Conservation (phyloP, 352 stramenopile genomes). For the Globisporangium takayamanum region DNA sequence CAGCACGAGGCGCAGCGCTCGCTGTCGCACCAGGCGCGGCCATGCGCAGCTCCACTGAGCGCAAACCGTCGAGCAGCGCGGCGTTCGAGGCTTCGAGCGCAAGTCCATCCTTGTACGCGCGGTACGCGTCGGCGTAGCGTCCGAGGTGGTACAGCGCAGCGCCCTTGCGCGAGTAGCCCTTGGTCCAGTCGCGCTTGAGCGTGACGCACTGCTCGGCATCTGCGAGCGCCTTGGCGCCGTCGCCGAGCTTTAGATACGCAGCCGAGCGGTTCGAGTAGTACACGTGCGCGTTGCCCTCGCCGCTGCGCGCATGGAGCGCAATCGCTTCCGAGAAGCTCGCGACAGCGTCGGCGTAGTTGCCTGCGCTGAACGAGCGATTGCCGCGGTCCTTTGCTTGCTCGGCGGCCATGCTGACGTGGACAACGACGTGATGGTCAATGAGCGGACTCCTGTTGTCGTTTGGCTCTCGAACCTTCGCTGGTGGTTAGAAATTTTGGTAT, state of each 20-base stretch:
- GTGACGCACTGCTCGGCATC: conserved; percentile 80
- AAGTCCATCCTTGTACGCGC: conserved; percentile 76
- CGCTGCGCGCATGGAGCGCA: conserved; percentile 36
- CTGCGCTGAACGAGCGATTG: conserved; percentile 71
- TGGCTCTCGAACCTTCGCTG: conserved; percentile 11
- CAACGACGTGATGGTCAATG: background rate
- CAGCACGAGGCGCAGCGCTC: background rate
- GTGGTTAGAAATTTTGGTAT: too few species aligned
- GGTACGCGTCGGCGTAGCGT: conserved; percentile 62
- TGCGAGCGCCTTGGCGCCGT: conserved; percentile 51
- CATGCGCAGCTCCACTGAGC: conserved; percentile 49
- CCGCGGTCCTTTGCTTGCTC: conserved; percentile 86
- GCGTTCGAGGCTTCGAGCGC: conserved; percentile 51
- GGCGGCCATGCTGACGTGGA: conserved; percentile 43
- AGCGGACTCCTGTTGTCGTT: background rate
- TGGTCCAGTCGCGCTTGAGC: conserved; percentile 73
- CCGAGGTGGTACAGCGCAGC: conserved; percentile 62
- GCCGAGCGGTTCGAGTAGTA: conserved; percentile 85
- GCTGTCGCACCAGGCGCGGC: conserved; percentile 15
- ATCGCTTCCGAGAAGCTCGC: conserved; percentile 76
- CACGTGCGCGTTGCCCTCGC: conserved; percentile 40
- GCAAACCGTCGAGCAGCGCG: conserved; percentile 64
- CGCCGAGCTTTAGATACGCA: conserved; percentile 71
- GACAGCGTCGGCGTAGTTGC: conserved; percentile 62
- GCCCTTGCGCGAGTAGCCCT: conserved; percentile 84